phyloP scores from a whole-genome alignment of 2,329 filamentous ascomycete species.

The Verticillium dahliae region DNA sequence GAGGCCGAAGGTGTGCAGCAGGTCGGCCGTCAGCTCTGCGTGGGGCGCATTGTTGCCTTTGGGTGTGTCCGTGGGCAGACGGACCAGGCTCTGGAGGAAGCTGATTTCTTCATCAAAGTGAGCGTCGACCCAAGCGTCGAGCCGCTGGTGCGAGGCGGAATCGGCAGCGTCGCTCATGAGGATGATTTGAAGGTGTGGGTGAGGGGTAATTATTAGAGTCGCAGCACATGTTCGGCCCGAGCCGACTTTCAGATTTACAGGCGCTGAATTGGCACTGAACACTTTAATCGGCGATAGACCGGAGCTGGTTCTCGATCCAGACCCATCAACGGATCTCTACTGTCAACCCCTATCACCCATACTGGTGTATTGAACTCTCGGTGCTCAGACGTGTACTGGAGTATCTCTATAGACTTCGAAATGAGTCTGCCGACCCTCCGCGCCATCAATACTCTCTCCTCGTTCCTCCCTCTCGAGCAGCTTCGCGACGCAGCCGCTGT shows the following conservation, averaged over 20 bases:
- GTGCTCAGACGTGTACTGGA: no score
- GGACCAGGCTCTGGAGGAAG: constrained; percentile 6
- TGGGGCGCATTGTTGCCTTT: constrained; percentile 7
- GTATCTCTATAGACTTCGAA: no score
- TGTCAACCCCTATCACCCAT: no score
- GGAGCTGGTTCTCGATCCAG: neutral
- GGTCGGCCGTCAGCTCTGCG: constrained; percentile 5
- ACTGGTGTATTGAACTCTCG: no score
- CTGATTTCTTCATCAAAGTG: constrained; percentile 7
- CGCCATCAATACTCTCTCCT: constrained; percentile 5
- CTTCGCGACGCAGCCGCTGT: neutral
- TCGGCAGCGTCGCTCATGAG: neutral
- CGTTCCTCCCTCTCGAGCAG: constrained; percentile 5
- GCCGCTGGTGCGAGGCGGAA: neutral
- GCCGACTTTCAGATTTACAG: no score
- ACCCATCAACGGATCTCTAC: neutral
- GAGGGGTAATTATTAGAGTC: neutral
- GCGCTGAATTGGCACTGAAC: no score
- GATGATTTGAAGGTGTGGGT: neutral
- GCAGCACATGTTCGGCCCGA: no score
- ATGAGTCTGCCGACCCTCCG: no score
- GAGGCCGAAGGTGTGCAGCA: constrained; percentile 4
- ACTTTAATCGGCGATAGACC: no score
- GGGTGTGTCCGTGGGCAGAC: constrained; percentile 6
- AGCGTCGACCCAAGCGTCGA: constrained; percentile 7